phyloP scores from a whole-genome alignment of 2,329 filamentous ascomycete species.

The Sclerotinia spermophila region DNA sequence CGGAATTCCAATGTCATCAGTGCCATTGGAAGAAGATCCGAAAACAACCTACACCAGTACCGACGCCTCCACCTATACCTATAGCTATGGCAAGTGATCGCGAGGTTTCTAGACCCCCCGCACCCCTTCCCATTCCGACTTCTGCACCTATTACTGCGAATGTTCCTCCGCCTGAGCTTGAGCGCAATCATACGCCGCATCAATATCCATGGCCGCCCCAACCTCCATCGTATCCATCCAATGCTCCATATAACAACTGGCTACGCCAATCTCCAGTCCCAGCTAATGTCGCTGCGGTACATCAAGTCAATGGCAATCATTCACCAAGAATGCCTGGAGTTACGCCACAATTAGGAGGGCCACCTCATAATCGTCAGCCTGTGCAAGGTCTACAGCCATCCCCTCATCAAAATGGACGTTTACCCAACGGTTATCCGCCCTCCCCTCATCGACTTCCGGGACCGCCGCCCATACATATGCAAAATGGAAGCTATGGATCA shows the following conservation, averaged over 20 bases:
- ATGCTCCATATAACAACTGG: conserved; percentile 47
- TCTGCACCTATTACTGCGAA: conserved; percentile 24
- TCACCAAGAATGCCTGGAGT: conserved; percentile 35
- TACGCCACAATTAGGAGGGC: conserved; percentile 25
- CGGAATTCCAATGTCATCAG: conserved; percentile 71
- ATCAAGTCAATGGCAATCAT: conserved; percentile 48
- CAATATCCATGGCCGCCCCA: conserved; percentile 36
- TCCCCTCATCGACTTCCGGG: conserved; percentile 30
- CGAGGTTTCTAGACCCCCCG: conserved; percentile 9
- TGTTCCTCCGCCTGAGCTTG: conserved; percentile 35
- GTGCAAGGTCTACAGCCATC: conserved; percentile 38
- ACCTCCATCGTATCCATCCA: conserved; percentile 42
- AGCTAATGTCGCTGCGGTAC: conserved; percentile 42
- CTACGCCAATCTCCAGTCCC: conserved; percentile 49
- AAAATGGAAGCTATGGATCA: conserved; percentile 32
- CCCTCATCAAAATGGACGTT: conserved; percentile 45
- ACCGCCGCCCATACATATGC: conserved; percentile 29
- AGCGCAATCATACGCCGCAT: conserved; percentile 22
- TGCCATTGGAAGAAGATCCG: conserved; percentile 54
- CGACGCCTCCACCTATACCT: conserved; percentile 20
- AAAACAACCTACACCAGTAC: conserved; percentile 30
- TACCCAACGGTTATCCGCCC: conserved; percentile 43
- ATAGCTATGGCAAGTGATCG: neutral
- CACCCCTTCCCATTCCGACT: conserved; percentile 30
- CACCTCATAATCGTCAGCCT: conserved; percentile 28